Conservation (phyloP, 2,329 filamentous ascomycete genomes). For the Microsporum audouinii region DNA sequence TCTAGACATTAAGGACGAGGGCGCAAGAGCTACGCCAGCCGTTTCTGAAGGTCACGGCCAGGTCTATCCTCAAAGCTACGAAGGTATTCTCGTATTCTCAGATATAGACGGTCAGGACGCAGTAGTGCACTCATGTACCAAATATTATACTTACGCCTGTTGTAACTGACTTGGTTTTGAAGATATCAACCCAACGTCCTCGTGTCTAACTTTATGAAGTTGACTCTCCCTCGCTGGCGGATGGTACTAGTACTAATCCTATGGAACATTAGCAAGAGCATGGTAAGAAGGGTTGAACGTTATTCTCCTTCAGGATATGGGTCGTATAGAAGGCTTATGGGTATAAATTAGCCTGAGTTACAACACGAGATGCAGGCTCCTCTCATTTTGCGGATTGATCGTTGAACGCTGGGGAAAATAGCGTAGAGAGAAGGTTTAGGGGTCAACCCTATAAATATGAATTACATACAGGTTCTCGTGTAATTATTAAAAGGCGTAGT, state of each 20-base stretch:
- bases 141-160: background rate
- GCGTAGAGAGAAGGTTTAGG: background rate
- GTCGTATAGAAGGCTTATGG: background rate
- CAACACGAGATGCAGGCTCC: background rate
- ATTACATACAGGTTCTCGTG: background rate
- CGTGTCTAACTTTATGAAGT: background rate
- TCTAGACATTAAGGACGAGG: slow-evolving; percentile 1
- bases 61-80: background rate
- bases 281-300: too few relatives aligned
- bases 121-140: background rate
- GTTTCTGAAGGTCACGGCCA: background rate
- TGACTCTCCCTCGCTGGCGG: background rate
- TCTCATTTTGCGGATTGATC: background rate
- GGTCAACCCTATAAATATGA: background rate
- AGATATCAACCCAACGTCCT: background rate
- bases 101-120: background rate
- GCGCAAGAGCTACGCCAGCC: background rate
- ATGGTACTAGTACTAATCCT: too few relatives aligned
- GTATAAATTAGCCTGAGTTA: background rate
- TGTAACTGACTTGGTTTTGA: background rate
- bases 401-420: background rate
- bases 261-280: too few relatives aligned
- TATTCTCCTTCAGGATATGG: too few relatives aligned
- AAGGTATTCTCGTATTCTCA: background rate
- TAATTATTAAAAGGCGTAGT: background rate